Percentiles rank a stretch among this genome's conserved stretches.
These are phyloP conservation scores for Canavalia ensiformis DNA, from an alignment of 306 rosid genomes.

Conservation along the genomic window DNA sequence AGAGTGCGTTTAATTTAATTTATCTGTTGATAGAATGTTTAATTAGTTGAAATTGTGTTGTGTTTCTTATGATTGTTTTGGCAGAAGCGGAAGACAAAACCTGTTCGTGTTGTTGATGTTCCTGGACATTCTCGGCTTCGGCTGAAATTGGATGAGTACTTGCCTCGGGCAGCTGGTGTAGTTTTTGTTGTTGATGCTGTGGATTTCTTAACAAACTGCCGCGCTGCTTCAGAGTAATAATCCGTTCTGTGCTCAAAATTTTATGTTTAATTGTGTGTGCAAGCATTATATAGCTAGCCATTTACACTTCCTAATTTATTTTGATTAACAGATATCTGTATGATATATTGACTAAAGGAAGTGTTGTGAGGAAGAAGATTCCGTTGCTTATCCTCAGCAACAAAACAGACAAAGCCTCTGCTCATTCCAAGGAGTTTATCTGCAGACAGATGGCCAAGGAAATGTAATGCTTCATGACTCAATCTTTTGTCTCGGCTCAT, in stretches of 20 bases:
- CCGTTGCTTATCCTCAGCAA: slow-evolving; percentile 80
- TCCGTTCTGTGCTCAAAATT: neutral
- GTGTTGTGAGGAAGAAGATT: slow-evolving; percentile 82
- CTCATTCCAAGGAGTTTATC: slow-evolving; percentile 87
- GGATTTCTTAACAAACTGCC: slow-evolving; percentile 79
- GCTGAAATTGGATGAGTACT: slow-evolving; percentile 76
- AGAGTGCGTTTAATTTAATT: no score
- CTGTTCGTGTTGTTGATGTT: slow-evolving; percentile 76
- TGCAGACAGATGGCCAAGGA: slow-evolving; percentile 81
- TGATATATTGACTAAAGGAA: slow-evolving; percentile 80
- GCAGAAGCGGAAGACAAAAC: slow-evolving; percentile 70
- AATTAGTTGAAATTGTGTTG: neutral
- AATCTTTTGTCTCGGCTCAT: neutral
- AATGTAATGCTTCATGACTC: slow-evolving; percentile 60
- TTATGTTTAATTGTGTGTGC: slow-evolving; percentile 18
- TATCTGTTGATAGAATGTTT: neutral
- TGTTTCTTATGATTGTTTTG: neutral
- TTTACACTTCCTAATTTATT: neutral
- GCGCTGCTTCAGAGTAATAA: slow-evolving; percentile 91
- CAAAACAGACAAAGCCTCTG: slow-evolving; percentile 84
- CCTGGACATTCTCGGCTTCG: slow-evolving; percentile 90
- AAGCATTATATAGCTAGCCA: neutral
- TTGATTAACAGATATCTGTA: slow-evolving; percentile 69
- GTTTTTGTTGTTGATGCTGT: slow-evolving; percentile 81
- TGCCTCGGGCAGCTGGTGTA: slow-evolving; percentile 79